phyloP scores from a whole-genome alignment of 495 filamentous ascomycete species.

The Penicillium macrosclerotiorum region DNA sequence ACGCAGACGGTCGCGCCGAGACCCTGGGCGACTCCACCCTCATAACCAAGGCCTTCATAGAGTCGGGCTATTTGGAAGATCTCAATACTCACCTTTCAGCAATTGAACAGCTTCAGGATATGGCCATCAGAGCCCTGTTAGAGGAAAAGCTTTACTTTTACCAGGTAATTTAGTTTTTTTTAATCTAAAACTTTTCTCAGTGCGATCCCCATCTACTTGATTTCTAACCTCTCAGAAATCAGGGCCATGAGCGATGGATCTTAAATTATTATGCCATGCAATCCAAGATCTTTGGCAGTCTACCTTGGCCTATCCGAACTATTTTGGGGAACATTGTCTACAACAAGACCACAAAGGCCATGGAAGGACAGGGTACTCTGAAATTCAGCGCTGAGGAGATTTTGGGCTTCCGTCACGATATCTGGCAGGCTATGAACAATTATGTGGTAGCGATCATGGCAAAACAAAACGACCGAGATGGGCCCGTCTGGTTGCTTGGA shows the following conservation, averaged over 20 bases:
- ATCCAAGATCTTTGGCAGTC: constrained; percentile 40
- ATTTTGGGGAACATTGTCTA: constrained; percentile 54
- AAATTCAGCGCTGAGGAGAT: constrained; percentile 52
- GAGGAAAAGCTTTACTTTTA: constrained; percentile 63
- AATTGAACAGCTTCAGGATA: constrained; percentile 42
- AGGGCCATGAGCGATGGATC: constrained; percentile 45
- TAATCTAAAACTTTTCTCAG: neutral
- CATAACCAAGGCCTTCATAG: constrained; percentile 47
- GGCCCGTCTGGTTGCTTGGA: constrained; percentile 58
- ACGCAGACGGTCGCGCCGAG: constrained; percentile 8
- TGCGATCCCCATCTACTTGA: neutral
- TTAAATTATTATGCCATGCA: constrained; percentile 64
- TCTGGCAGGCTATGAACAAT: constrained; percentile 51
- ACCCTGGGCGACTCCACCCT: constrained; percentile 49
- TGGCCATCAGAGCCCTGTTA: constrained; percentile 51
- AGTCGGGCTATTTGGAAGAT: constrained; percentile 40
- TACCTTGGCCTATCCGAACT: constrained; percentile 52
- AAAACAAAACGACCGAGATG: constrained; percentile 13
- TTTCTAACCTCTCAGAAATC: neutral
- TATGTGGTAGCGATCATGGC: constrained; percentile 27
- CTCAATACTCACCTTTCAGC: constrained; percentile 43
- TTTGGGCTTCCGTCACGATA: constrained; percentile 37
- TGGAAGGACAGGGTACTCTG: constrained; percentile 56
- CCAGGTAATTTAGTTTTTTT: constrained; percentile 27
- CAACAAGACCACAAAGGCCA: constrained; percentile 33